These are phyloP conservation scores for Chlamydomonas asymmetrica DNA, from an alignment of 139 green algal species.

Conservation along the genomic window DNA sequence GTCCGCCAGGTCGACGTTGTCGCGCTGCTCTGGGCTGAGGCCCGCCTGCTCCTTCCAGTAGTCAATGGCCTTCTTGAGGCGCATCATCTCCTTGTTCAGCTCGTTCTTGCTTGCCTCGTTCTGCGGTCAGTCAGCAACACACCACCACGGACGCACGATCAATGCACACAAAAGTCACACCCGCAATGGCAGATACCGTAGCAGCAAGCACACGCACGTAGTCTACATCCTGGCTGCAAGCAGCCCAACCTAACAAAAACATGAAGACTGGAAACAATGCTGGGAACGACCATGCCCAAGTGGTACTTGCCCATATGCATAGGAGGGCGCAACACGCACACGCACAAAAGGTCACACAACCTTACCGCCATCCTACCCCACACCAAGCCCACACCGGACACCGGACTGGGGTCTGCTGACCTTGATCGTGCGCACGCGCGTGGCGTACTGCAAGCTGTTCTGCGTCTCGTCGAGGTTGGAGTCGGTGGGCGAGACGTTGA, in stretches of 20 bases:
- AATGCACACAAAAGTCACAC: too few species aligned
- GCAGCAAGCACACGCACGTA: too few species aligned
- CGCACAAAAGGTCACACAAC: too few species aligned
- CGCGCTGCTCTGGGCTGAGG: conserved; percentile 65
- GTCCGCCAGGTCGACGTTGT: conserved; percentile 51
- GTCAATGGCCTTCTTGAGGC: conserved; percentile 83
- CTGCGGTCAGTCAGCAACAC: conserved; percentile 6
- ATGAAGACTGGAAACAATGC: not conserved
- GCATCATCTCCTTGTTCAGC: conserved; percentile 80
- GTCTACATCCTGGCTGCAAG: too few species aligned
- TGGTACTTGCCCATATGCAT: too few species aligned
- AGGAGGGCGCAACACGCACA: too few species aligned
- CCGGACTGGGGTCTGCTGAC: not conserved
- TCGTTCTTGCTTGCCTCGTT: conserved; percentile 74
- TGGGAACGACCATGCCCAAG: too few species aligned
- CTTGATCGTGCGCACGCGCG: conserved; percentile 93
- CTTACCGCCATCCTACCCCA: not conserved
- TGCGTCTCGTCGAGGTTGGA: conserved; percentile 91
- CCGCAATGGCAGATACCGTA: too few species aligned
- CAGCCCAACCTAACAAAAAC: not conserved
- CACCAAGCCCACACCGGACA: too few species aligned
- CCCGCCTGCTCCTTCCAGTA: conserved; percentile 95
- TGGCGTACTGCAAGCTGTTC: conserved; percentile 85
- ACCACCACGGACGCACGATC: too few species aligned
- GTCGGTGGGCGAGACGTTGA: conserved; percentile 83